phyloP scores from a whole-genome alignment of 2,329 filamentous ascomycete genomes.

The Neonectria punicea region DNA sequence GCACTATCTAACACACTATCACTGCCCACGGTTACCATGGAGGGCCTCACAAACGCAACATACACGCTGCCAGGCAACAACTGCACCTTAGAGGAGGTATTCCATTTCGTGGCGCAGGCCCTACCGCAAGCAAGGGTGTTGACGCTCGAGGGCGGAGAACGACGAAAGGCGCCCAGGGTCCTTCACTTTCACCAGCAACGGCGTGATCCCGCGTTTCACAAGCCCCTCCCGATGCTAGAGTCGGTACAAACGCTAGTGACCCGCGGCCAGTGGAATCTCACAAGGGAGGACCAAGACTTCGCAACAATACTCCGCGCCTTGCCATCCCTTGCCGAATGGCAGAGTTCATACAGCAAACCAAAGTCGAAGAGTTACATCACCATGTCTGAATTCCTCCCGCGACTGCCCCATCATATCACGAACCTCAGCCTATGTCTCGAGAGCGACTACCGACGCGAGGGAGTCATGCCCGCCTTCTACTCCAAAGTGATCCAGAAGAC shows the following conservation, averaged over 20 bases:
- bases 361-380: constrained; percentile 79
- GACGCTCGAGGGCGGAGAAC: constrained; percentile 80
- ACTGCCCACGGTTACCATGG: constrained; percentile 63
- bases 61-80: constrained; percentile 73
- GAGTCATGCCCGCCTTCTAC: constrained; percentile 68
- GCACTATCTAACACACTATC: constrained; percentile 56
- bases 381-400: constrained; percentile 71
- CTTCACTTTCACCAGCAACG: constrained; percentile 45
- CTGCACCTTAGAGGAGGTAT: constrained; percentile 76
- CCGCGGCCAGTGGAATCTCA: constrained; percentile 82
- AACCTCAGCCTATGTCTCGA: constrained; percentile 76
- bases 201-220: constrained; percentile 36
- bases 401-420: constrained; percentile 66
- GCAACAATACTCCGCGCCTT: constrained; percentile 68
- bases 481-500: constrained; percentile 67
- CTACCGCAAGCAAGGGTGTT: constrained; percentile 72
- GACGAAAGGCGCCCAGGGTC: constrained; percentile 78
- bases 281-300: constrained; percentile 72
- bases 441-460: constrained; percentile 75
- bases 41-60: constrained; percentile 65
- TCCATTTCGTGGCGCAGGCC: constrained; percentile 67
- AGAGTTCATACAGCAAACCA: constrained; percentile 74
- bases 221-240: constrained; percentile 58
- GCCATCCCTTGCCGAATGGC: constrained; percentile 72
- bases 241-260: constrained; percentile 75